Conservation (phyloP, 2,329 filamentous ascomycete species). For the Paradendryphiella salina region DNA sequence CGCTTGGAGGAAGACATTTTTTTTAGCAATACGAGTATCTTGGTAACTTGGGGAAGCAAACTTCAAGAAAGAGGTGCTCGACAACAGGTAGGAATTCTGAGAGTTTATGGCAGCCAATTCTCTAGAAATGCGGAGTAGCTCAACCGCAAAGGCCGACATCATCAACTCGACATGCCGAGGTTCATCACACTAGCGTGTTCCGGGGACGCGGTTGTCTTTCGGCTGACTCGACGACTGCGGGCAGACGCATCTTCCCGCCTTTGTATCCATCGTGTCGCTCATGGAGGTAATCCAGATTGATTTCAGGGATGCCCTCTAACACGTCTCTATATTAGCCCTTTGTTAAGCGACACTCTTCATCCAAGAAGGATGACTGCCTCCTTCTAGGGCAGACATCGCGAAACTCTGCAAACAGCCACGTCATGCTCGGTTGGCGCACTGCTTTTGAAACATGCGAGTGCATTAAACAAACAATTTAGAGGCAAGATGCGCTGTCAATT, state of each 20-base stretch:
- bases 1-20: conserved; percentile 47
- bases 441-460: no score
- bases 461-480: no score
- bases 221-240: conserved; percentile 13
- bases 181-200: conserved; percentile 14
- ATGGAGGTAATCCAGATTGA: no score
- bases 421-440: no score
- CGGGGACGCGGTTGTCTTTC: background rate
- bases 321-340: no score
- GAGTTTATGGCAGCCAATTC: background rate
- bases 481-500: conserved; percentile 18
- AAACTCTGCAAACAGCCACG: no score
- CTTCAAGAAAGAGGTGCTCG: background rate
- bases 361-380: no score
- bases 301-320: no score
- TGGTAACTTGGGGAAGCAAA: background rate
- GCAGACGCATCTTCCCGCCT: background rate
- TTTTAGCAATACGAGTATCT: background rate
- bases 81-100: background rate
- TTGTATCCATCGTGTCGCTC: no score
- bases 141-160: conserved; percentile 18
- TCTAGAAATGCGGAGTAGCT: conserved; percentile 23
- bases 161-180: conserved; percentile 15
- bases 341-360: no score
- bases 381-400: no score